Evolutionary conservation across 805 yeast genomes (phyloP).

Genomic region (Ogataea siamensis): DNA sequence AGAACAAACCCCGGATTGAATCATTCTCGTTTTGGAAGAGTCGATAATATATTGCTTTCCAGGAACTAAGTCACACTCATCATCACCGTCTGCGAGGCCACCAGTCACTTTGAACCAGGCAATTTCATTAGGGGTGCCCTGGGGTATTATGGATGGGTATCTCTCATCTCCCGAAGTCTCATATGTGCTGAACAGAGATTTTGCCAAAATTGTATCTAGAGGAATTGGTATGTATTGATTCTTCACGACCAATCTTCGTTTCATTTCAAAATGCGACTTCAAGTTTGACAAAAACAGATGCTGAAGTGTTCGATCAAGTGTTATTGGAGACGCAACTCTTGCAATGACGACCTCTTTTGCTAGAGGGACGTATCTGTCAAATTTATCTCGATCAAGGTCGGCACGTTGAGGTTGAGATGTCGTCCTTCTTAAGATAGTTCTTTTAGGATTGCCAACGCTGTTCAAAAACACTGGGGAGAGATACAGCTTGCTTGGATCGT

Average conservation of each 20-base stretch:
- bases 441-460: conserved; percentile 42
- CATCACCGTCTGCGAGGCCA: conserved; percentile 36
- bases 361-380: conserved; percentile 35
- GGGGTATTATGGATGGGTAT: conserved; percentile 45
- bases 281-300: conserved; percentile 58
- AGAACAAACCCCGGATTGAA: conserved; percentile 60
- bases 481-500: conserved; percentile 41
- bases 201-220: conserved; percentile 66
- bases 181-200: conserved; percentile 46
- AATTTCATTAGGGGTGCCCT: conserved; percentile 64
- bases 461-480: conserved; percentile 61
- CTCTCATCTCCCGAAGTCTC: conserved; percentile 18
- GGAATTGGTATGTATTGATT: conserved; percentile 76
- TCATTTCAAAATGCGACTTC: conserved; percentile 57
- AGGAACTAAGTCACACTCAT: conserved; percentile 20
- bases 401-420: conserved; percentile 25
- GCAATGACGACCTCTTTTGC: conserved; percentile 68
- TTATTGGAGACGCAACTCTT: conserved; percentile 64
- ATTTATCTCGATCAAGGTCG: conserved; percentile 21
- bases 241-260: conserved; percentile 55
- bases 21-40: conserved; percentile 64
- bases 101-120: conserved; percentile 83
- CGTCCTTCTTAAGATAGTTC: conserved; percentile 18
- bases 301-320: conserved; percentile 64
- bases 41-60: conserved; percentile 56